Evolutionary conservation across 129 eudicot genomes (phyloP).

Genomic region (Daucus carota): DH1_v3.0 NC_030387.2:33014501-33015000

Average conservation of each 20-base stretch:
- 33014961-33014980: neutral
- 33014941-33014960: no score
- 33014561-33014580: neutral
- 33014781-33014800: no score
- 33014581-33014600: neutral
- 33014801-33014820: no score
- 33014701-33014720: neutral
- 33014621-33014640: neutral
- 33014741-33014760: no score
- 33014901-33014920: no score
- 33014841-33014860: no score
- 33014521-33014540: neutral
- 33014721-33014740: no score
- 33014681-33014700: neutral
- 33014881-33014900: no score
- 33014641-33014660: neutral
- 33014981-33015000: neutral
- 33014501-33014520: neutral
- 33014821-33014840: no score
- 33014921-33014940: no score
- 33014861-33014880: no score
- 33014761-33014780: no score
- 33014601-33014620: neutral
- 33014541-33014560: constrained; percentile 3
- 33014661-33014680: neutral